These are phyloP conservation scores for Flaveria floridana DNA, from an alignment of 140 eudicot species.

Conservation along the genomic window DNA sequence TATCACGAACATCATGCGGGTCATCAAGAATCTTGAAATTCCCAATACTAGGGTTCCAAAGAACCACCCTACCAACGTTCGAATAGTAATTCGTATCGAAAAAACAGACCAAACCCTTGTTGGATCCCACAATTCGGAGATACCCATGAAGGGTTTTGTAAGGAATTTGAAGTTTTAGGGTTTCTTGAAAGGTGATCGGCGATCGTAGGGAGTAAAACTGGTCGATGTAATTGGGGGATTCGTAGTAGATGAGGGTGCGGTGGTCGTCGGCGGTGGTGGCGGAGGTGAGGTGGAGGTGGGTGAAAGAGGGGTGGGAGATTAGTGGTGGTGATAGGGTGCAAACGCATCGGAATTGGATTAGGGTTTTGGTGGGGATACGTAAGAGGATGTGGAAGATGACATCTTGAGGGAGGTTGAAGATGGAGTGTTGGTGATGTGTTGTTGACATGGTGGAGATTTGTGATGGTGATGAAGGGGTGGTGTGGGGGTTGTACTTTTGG, in stretches of 20 bases:
- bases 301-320: conserved; percentile 47
- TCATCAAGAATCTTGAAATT: conserved; percentile 24
- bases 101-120: conserved; percentile 46
- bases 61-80: conserved; percentile 26
- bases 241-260: conserved; percentile 39
- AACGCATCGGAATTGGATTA: conserved; percentile 34
- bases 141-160: conserved; percentile 41
- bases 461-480: background rate
- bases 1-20: background rate
- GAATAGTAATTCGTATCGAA: conserved; percentile 42
- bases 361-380: conserved; percentile 41
- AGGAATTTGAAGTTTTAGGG: conserved; percentile 25
- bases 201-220: conserved; percentile 32
- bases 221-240: conserved; percentile 38
- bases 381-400: conserved; percentile 43
- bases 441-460: too few relatives aligned
- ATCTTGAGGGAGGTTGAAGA: conserved; percentile 45
- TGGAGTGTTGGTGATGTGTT: background rate
- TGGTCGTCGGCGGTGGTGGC: conserved; percentile 11
- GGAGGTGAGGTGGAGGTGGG: conserved; percentile 42
- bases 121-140: conserved; percentile 47
- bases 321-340: conserved; percentile 29
- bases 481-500: too few relatives aligned
- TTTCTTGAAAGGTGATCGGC: conserved; percentile 24
- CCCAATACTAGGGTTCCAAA: conserved; percentile 45